phyloP scores from a whole-genome alignment of 108 stramenopile genomes.

The Phaeodactylum tricornutum region DNA sequence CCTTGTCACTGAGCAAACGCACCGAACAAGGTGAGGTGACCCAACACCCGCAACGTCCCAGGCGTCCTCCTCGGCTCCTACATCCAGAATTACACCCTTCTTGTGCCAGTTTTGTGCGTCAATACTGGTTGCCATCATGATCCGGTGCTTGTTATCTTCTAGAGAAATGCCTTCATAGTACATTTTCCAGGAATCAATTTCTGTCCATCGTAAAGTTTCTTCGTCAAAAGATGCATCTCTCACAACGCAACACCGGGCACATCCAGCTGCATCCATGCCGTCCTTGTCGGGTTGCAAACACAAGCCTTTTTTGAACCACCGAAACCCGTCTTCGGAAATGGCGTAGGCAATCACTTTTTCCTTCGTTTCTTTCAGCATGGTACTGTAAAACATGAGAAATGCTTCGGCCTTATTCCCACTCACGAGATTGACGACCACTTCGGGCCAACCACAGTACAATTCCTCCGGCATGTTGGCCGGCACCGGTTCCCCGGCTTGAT shows the following conservation, averaged over 20 bases:
- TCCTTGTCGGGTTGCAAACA: slow-evolving; percentile 45
- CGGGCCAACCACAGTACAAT: slow-evolving; percentile 89
- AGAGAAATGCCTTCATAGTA: slow-evolving; percentile 70
- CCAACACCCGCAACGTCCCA: slow-evolving; percentile 77
- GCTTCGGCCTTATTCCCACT: slow-evolving; percentile 26
- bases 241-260: slow-evolving; percentile 69
- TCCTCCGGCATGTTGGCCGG: slow-evolving; percentile 41
- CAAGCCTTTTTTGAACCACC: slow-evolving; percentile 68
- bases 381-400: slow-evolving; percentile 91
- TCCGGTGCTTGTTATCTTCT: slow-evolving; percentile 64
- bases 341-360: slow-evolving; percentile 73
- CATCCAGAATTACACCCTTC: slow-evolving; percentile 57
- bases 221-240: slow-evolving; percentile 40
- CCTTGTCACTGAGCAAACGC: too few relatives aligned
- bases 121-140: slow-evolving; percentile 55
- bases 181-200: slow-evolving; percentile 47
- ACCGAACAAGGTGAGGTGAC: slow-evolving; percentile 69
- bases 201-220: slow-evolving; percentile 35
- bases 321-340: slow-evolving; percentile 73
- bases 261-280: slow-evolving; percentile 66
- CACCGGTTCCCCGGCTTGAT: slow-evolving; percentile 19
- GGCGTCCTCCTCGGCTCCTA: slow-evolving; percentile 42
- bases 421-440: slow-evolving; percentile 62
- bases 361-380: slow-evolving; percentile 70
- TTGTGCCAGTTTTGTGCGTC: slow-evolving; percentile 68